These are phyloP conservation scores for Termitomyces sp. DNA, from an alignment of 768 basidiomycete genomes.

Conservation along the genomic window DNA sequence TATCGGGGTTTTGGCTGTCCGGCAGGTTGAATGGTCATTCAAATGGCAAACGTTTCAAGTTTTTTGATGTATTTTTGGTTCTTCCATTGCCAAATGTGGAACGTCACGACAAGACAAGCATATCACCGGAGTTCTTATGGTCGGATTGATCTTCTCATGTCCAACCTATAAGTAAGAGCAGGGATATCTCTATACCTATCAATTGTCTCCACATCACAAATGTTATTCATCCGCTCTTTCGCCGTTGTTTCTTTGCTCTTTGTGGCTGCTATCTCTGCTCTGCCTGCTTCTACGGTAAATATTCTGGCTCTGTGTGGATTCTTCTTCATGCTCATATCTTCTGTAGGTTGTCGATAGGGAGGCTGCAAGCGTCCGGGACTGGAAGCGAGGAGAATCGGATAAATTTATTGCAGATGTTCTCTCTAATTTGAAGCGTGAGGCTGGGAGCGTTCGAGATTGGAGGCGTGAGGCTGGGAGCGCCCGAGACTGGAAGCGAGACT, in stretches of 20 bases:
- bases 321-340: neutral
- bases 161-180: constrained; percentile 34
- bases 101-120: constrained; percentile 21
- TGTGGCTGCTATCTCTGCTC: constrained; percentile 25
- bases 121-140: constrained; percentile 22
- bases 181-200: constrained; percentile 15
- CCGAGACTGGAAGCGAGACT: constrained; percentile 13
- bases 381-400: constrained; percentile 15
- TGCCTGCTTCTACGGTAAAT: constrained; percentile 27
- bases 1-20: neutral
- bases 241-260: constrained; percentile 27
- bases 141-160: constrained; percentile 29
- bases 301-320: neutral
- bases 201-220: constrained; percentile 17
- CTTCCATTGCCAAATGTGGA: constrained; percentile 25
- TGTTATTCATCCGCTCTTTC: constrained; percentile 30
- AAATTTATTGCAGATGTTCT: neutral
- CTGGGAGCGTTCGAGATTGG: constrained; percentile 8
- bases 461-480: constrained; percentile 10
- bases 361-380: constrained; percentile 9
- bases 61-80: constrained; percentile 8
- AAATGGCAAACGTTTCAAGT: neutral
- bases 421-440: constrained; percentile 9
- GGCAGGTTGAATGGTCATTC: neutral
- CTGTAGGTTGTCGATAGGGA: constrained; percentile 1